Percentiles rank a stretch among this genome's conserved stretches.
Conservation (phyloP, 805 yeast species). For the Millerozyma acaciae region DNA sequence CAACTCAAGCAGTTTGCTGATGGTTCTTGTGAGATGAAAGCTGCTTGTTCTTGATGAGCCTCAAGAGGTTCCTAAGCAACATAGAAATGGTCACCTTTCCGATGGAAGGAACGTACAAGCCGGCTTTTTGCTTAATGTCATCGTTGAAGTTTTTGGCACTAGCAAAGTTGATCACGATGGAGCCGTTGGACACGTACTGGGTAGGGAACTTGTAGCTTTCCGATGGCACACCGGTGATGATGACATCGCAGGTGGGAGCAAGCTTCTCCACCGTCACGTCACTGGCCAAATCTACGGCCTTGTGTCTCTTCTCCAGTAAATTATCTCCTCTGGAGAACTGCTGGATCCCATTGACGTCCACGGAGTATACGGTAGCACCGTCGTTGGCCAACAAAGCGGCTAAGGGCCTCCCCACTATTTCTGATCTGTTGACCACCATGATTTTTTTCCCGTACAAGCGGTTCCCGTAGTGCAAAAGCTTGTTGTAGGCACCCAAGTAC, state of each 20-base stretch:
- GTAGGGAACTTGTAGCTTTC: slow-evolving; percentile 81
- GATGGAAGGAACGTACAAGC: slow-evolving; percentile 89
- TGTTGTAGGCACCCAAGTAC: slow-evolving; percentile 82
- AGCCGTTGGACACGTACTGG: slow-evolving; percentile 76
- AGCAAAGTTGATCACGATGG: slow-evolving; percentile 86
- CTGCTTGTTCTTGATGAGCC: slow-evolving; percentile 72
- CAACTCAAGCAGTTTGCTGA: too few species aligned
- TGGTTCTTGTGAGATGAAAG: too few species aligned
- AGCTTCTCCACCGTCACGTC: slow-evolving; percentile 54
- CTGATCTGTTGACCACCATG: slow-evolving; percentile 88
- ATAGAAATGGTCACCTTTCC: slow-evolving; percentile 96
- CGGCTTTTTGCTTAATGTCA: slow-evolving; percentile 78
- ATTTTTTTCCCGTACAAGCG: slow-evolving; percentile 89
- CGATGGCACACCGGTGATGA: slow-evolving; percentile 94
- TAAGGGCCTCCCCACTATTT: slow-evolving; percentile 94
- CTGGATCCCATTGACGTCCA: slow-evolving; percentile 82
- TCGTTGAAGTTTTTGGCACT: slow-evolving; percentile 85
- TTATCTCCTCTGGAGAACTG: slow-evolving; percentile 94
- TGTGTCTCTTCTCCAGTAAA: slow-evolving; percentile 73
- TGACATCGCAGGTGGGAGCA: slow-evolving; percentile 77
- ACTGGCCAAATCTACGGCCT: slow-evolving; percentile 56
- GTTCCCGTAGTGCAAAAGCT: slow-evolving; percentile 80
- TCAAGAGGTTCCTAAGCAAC: slow-evolving; percentile 82
- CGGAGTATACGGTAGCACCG: slow-evolving; percentile 94
- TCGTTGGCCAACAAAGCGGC: slow-evolving; percentile 96